These are phyloP conservation scores for Paramecium tetraurelia DNA, from an alignment of 73 alveolate species.

Conservation along the genomic window DNA sequence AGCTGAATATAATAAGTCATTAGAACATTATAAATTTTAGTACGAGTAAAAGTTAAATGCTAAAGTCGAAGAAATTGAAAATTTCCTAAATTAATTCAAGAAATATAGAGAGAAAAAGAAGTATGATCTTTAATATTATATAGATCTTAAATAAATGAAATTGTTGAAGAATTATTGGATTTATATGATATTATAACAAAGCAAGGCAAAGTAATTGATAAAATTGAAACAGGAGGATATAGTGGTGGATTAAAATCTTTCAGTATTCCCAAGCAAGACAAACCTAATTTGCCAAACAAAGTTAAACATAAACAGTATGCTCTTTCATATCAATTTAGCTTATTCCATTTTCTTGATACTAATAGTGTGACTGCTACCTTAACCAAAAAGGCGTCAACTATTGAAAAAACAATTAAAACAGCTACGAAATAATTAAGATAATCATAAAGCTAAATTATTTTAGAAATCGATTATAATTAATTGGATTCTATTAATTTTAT, in stretches of 20 bases:
- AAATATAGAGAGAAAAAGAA: slow-evolving; percentile 47
- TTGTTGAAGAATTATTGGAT: neutral
- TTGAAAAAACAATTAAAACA: slow-evolving; percentile 14
- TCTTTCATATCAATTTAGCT: neutral
- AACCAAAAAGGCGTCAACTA: neutral
- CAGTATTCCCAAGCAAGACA: slow-evolving; percentile 33
- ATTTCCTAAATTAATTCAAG: slow-evolving; percentile 28
- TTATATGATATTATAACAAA: neutral
- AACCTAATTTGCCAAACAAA: neutral
- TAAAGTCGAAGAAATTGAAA: slow-evolving; percentile 49
- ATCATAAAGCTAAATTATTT: neutral
- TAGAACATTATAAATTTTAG: neutral
- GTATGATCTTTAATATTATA: neutral
- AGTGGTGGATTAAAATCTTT: slow-evolving; percentile 32
- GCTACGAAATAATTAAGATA: neutral
- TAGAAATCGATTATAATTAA: neutral
- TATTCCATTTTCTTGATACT: neutral
- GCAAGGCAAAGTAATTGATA: slow-evolving; percentile 12
- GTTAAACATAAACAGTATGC: slow-evolving; percentile 4
- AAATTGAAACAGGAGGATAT: slow-evolving; percentile 21
- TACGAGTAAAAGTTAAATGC: slow-evolving; percentile 35
- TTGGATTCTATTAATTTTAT: neutral
- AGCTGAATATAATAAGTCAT: neutral
- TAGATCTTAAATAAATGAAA: neutral
- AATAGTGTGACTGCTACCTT: neutral